phyloP scores from a whole-genome alignment of 768 basidiomycete genomes.

The Serendipita sp. region DNA sequence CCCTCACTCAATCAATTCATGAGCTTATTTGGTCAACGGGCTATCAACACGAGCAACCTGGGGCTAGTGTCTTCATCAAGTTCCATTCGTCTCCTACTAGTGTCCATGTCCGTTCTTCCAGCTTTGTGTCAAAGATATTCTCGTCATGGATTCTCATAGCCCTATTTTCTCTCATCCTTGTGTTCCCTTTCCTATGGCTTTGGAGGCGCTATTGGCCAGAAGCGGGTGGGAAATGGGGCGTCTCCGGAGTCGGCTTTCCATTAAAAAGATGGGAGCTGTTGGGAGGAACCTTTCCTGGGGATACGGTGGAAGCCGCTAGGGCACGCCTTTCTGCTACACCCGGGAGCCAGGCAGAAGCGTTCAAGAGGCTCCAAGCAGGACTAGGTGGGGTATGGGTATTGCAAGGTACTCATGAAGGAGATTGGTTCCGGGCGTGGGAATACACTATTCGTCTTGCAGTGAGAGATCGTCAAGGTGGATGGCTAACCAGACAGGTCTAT shows the following conservation, averaged over 20 bases:
- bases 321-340: background rate
- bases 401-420: background rate
- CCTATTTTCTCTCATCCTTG: background rate
- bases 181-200: conserved; percentile 1
- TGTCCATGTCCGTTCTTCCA: background rate
- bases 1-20: background rate
- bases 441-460: background rate
- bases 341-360: background rate
- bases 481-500: background rate
- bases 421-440: background rate
- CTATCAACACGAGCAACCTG: background rate
- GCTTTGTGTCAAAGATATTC: background rate
- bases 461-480: background rate
- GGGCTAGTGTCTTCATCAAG: background rate
- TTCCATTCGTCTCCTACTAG: background rate
- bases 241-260: background rate
- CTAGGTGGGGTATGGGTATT: background rate
- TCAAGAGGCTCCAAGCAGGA: background rate
- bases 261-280: background rate
- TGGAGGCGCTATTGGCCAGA: conserved; percentile 1
- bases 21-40: background rate
- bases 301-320: background rate
- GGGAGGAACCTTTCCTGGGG: background rate
- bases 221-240: background rate
- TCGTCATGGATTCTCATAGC: background rate